Evolutionary conservation across 1,284 basidiomycete species (phyloP), one percentile per base, ranked within the genome.

Genomic region (Ceratobasidium sp.): DNA sequence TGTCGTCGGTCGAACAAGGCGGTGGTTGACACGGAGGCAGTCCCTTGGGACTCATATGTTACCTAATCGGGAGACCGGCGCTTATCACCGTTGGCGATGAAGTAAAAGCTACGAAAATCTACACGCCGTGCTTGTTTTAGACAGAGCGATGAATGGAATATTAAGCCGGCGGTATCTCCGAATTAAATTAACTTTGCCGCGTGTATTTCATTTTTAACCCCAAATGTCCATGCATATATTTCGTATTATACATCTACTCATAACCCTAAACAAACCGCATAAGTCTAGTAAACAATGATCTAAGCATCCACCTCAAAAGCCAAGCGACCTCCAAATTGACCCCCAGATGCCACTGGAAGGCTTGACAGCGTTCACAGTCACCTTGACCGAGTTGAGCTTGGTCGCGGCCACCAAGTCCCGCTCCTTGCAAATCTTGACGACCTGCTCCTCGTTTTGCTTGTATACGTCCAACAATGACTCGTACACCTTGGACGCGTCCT

Each of bases 391-490:
- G 20, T 7, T 42, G 4, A 40, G 40, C 56, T 60, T 43, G 40
- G 13, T 20, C 40, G 25, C 15, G 17, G 57, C 25, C 25, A 42
- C 29, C 32, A 31, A 27, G 27, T 62, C 58, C n/a, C 45, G 25
- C 12, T 47, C 58, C 45, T 25, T 25, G 20, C 58, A 62, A 43
- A 31, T 20, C 32, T 22, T 25, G 13, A 50, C 31, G 45, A 62
- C 58, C 15, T 27, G 43, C 2, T 80, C 79, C 74, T 87, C 86
- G 73, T 84, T 86, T 45, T 75, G 72, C 49, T 78, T 77, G 75
- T 86, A 87, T 1, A 76, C 70, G 22, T 75, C 76, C 13, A 82
- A 69, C 3, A 77, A 53, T n/a, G 65, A 70, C n/a, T 75, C 72
- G 69, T 77, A 78, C n/a, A 73, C 64, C 72, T 79, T 75, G 1